These are phyloP conservation scores for Xylaria sp. DNA, from an alignment of 495 filamentous ascomycete species.

Conservation along the genomic window DNA sequence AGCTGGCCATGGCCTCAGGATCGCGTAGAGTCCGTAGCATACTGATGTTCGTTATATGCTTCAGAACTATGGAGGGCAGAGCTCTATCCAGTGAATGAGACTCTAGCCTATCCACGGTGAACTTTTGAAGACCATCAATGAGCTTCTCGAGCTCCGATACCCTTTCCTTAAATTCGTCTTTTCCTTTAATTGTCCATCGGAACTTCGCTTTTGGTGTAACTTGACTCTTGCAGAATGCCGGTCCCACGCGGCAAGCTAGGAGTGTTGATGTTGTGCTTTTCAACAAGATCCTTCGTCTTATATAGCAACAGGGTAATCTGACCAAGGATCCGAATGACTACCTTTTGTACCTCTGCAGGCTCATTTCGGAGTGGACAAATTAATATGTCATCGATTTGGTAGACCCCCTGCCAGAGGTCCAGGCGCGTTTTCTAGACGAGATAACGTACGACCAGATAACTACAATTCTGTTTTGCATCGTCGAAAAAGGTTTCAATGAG, in stretches of 20 bases:
- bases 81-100: not conserved
- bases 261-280: slow-evolving; percentile 2
- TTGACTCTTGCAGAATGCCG: not conserved
- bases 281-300: not conserved
- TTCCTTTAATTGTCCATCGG: slow-evolving; percentile 7
- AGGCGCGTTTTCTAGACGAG: slow-evolving; percentile 15
- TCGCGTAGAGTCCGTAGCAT: not conserved
- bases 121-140: not conserved
- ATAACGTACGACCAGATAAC: slow-evolving; percentile 3
- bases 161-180: slow-evolving; percentile 9
- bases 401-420: slow-evolving; percentile 3
- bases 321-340: not conserved
- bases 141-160: not conserved
- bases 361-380: not conserved
- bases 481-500: slow-evolving; percentile 7
- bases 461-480: not conserved
- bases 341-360: not conserved
- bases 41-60: not conserved
- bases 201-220: not conserved
- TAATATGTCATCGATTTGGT: not conserved
- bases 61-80: slow-evolving; percentile 1
- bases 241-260: not conserved
- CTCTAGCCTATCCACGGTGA: not conserved
- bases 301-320: not conserved
- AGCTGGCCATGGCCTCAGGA: not conserved